A percentile compares a stretch with the other conserved stretches of the same genome.
Evolutionary conservation across 495 filamentous ascomycete genomes (phyloP).

Genomic region (Entonaema liquescens): DNA sequence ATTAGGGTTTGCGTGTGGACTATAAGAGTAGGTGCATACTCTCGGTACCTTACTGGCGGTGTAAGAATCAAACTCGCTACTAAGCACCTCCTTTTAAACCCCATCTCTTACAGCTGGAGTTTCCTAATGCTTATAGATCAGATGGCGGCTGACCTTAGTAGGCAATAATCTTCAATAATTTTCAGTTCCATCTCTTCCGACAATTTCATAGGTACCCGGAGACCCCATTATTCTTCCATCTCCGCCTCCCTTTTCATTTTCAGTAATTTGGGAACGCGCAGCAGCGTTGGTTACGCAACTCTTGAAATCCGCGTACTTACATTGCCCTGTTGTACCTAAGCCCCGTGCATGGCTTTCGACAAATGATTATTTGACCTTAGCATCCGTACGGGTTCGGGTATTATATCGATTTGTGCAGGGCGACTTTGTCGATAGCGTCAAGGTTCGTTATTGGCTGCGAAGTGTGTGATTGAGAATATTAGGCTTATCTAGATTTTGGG

Average conservation of each 20-base stretch:
- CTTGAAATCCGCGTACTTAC: not conserved
- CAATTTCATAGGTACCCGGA: too few relatives aligned
- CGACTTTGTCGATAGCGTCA: not conserved
- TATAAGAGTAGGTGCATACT: not conserved
- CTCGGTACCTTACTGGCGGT: not conserved
- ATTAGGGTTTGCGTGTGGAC: not conserved
- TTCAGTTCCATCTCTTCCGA: too few relatives aligned
- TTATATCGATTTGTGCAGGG: constrained; percentile 1
- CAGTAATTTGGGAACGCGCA: not conserved
- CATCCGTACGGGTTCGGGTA: not conserved
- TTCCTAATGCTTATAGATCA: not conserved
- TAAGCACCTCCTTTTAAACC: not conserved
- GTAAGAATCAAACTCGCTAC: not conserved
- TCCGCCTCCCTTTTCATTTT: not conserved
- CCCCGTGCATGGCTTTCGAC: not conserved
- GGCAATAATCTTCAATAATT: not conserved
- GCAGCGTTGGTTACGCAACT: not conserved
- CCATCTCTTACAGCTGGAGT: not conserved
- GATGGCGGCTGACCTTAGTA: not conserved
- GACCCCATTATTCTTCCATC: not conserved
- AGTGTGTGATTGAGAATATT: not conserved
- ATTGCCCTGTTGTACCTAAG: not conserved
- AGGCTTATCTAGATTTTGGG: not conserved
- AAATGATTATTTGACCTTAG: not conserved
- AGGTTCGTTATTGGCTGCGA: not conserved